Evolutionary conservation across 2,329 filamentous ascomycete genomes (phyloP).

Genomic region (Grosmannia clavigera): DNA sequence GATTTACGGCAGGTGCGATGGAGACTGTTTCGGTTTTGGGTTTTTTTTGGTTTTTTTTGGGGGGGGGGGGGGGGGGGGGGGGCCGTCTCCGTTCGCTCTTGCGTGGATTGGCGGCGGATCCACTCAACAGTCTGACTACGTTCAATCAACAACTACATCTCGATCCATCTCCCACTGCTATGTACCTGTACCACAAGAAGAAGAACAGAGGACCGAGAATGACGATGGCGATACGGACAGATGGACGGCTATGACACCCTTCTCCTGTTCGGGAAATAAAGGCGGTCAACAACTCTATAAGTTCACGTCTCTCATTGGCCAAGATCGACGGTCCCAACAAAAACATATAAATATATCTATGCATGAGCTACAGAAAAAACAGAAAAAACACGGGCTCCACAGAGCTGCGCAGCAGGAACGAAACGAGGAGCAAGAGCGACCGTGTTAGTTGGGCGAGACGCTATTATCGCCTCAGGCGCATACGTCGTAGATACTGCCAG

Average conservation of each 20-base stretch:
- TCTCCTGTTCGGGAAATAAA: not conserved
- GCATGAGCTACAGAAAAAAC: not conserved
- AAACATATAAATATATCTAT: constrained; percentile 1
- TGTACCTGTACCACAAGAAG: not conserved
- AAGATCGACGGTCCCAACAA: constrained; percentile 11
- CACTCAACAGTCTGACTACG: not conserved
- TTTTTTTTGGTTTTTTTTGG: not conserved
- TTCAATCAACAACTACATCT: not conserved
- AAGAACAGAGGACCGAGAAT: not conserved
- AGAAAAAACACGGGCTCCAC: not conserved
- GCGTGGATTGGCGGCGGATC: not conserved
- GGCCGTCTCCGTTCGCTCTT: not conserved
- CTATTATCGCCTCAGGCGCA: not conserved
- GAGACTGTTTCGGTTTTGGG: no score
- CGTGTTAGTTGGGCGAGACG: not conserved
- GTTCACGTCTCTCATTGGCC: constrained; percentile 10
- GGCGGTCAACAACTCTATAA: constrained; percentile 6
- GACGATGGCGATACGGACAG: not conserved
- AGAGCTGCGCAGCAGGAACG: not conserved
- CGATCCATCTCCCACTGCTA: not conserved
- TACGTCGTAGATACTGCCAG: no score
- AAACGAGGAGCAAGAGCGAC: not conserved
- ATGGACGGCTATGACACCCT: not conserved
- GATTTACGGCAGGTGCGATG: not conserved
- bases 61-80: no score